These are phyloP conservation scores for Globisporangium cylindrosporum DNA, from an alignment of 352 stramenopile species.

Conservation along the genomic window DNA sequence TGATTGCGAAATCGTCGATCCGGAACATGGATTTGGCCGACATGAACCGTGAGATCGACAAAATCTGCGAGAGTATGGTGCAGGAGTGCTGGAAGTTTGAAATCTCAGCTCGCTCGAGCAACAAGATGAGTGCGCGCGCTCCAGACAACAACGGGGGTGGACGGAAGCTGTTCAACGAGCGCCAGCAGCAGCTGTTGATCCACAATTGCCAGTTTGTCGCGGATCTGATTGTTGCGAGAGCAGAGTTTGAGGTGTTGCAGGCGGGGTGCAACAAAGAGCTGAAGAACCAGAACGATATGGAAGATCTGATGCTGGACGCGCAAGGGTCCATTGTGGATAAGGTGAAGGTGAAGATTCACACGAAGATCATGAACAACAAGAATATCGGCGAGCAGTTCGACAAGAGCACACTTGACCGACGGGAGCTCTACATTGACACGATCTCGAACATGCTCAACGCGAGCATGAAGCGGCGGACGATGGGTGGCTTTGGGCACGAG, in stretches of 20 bases:
- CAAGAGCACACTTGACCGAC: conserved; percentile 69
- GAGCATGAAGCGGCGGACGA: conserved; percentile 70
- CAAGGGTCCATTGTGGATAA: conserved; percentile 68
- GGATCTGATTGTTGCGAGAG: conserved; percentile 67
- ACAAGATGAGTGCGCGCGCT: conserved; percentile 30
- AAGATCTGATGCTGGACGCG: conserved; percentile 66
- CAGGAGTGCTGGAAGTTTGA: conserved; percentile 88
- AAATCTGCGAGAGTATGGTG: conserved; percentile 76
- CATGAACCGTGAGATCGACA: conserved; percentile 80
- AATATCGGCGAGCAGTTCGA: conserved; percentile 88
- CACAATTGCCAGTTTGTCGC: conserved; percentile 83
- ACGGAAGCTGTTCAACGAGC: conserved; percentile 79
- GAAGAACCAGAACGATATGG: conserved; percentile 38
- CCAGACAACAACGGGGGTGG: conserved; percentile 35
- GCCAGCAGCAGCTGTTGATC: conserved; percentile 72
- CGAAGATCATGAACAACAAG: conserved; percentile 90
- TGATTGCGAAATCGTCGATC: conserved; percentile 71
- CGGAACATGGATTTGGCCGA: conserved; percentile 80
- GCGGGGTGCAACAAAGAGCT: conserved; percentile 64
- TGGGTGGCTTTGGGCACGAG: conserved; percentile 23
- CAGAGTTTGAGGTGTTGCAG: conserved; percentile 76
- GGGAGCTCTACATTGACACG: conserved; percentile 80
- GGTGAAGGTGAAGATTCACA: conserved; percentile 68
- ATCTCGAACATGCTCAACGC: conserved; percentile 73
- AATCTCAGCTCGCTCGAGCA: conserved; percentile 65